These are phyloP conservation scores for Verticillium nonalfalfae DNA, from an alignment of 2,329 filamentous ascomycete species.

Conservation along the genomic window DNA sequence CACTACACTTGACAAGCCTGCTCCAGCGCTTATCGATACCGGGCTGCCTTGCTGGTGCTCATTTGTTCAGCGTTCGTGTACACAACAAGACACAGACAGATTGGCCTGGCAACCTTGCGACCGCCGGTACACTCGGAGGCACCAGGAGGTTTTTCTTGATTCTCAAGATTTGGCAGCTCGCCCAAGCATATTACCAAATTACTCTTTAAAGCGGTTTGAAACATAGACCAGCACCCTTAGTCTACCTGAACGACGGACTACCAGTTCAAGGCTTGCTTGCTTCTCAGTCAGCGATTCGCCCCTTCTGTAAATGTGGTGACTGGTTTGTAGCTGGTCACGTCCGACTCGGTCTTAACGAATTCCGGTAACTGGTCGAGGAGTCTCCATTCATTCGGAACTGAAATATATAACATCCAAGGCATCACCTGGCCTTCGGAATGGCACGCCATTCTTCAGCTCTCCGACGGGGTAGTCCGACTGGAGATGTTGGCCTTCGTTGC, in stretches of 20 bases:
- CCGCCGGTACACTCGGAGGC: neutral
- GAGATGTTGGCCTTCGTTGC: neutral
- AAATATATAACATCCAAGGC: too few relatives aligned
- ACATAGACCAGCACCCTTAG: too few relatives aligned
- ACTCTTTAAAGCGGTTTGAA: neutral
- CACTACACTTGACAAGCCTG: neutral
- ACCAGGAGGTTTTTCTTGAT: neutral
- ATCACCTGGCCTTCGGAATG: too few relatives aligned
- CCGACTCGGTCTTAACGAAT: too few relatives aligned
- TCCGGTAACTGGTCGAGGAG: too few relatives aligned
- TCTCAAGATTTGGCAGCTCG: neutral
- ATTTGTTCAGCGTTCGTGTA: neutral
- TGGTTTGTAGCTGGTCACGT: too few relatives aligned
- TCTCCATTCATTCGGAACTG: too few relatives aligned
- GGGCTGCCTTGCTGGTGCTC: neutral
- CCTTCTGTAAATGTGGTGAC: too few relatives aligned
- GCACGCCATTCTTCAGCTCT: too few relatives aligned
- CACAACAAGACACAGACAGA: neutral
- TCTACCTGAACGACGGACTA: too few relatives aligned
- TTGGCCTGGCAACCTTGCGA: neutral
- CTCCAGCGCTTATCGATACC: neutral
- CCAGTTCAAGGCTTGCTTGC: too few relatives aligned
- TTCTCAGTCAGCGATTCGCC: too few relatives aligned
- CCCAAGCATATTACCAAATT: neutral
- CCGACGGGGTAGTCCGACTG: neutral